Conservation (phyloP, 169 alveolate genomes). For the Eimeria maxima region DNA sequence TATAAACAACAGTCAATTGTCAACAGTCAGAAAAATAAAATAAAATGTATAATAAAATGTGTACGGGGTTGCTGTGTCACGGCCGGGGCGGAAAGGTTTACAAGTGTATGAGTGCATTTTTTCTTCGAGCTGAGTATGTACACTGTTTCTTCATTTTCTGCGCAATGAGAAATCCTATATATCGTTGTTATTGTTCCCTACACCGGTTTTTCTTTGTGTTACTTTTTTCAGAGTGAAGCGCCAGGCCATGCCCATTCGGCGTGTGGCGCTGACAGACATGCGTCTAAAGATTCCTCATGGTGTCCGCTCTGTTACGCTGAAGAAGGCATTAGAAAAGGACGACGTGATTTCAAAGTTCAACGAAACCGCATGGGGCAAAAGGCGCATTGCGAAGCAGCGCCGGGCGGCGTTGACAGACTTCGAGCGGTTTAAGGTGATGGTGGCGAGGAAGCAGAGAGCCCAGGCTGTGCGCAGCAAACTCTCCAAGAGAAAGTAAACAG, state of each 20-base stretch:
- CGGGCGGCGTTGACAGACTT: slow-evolving; percentile 92
- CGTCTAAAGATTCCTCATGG: slow-evolving; percentile 94
- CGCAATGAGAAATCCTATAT: too few species aligned
- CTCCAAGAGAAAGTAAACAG: slow-evolving; percentile 18
- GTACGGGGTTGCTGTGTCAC: too few species aligned
- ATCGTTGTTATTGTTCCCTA: too few species aligned
- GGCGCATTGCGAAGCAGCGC: slow-evolving; percentile 87
- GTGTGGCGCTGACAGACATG: slow-evolving; percentile 93
- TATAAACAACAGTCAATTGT: too few species aligned
- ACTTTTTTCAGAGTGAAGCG: slow-evolving; percentile 89
- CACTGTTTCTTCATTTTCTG: too few species aligned
- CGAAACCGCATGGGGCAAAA: slow-evolving; percentile 91
- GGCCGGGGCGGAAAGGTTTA: too few species aligned
- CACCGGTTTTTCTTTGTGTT: too few species aligned
- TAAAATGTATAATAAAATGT: too few species aligned
- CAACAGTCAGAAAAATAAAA: too few species aligned
- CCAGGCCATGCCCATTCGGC: slow-evolving; percentile 93
- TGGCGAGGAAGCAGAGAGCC: slow-evolving; percentile 88
- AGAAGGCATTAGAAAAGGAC: slow-evolving; percentile 89
- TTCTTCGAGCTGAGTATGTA: too few species aligned
- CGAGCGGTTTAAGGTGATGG: slow-evolving; percentile 92
- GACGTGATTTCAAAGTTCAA: slow-evolving; percentile 90
- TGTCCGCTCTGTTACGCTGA: slow-evolving; percentile 92
- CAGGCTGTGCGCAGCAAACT: slow-evolving; percentile 83
- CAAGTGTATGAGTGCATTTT: too few species aligned